Conservation (phyloP, 257 asterid genomes). For the Solanum neorickii region DNA sequence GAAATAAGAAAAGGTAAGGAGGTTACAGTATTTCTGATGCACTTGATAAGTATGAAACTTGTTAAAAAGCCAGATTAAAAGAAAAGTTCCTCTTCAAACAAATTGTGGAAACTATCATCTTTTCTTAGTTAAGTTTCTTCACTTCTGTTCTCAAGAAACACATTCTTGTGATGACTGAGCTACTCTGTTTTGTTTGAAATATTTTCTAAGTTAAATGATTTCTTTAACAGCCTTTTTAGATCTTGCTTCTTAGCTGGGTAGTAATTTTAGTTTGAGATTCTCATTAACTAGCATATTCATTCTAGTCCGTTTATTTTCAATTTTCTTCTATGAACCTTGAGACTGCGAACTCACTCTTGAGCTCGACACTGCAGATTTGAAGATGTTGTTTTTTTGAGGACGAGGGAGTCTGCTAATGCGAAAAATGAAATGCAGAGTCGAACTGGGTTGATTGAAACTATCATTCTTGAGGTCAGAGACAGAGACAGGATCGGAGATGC, state of each 20-base stretch:
- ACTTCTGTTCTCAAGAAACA: neutral
- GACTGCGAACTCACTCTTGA: neutral
- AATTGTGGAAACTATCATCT: neutral
- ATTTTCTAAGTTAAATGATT: neutral
- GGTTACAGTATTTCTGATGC: neutral
- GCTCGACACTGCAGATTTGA: constrained; percentile 17
- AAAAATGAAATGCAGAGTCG: constrained; percentile 23
- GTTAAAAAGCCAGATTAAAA: neutral
- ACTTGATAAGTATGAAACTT: neutral
- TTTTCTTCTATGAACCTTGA: neutral
- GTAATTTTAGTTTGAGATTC: neutral
- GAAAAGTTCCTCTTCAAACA: neutral
- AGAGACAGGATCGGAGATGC: constrained; percentile 21
- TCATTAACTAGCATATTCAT: neutral
- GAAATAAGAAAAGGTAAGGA: neutral
- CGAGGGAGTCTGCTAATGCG: constrained; percentile 10
- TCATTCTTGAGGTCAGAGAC: constrained; percentile 29
- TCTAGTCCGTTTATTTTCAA: neutral
- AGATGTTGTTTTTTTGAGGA: constrained; percentile 17
- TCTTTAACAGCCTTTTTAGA: neutral
- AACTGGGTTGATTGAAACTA: constrained; percentile 26
- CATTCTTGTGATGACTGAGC: neutral
- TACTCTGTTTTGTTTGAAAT: neutral
- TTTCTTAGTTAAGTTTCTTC: neutral
- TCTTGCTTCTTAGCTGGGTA: neutral